Evolutionary conservation across 2,329 filamentous ascomycete genomes (phyloP).

Genomic region (Dothideomycetes sp.): DNA sequence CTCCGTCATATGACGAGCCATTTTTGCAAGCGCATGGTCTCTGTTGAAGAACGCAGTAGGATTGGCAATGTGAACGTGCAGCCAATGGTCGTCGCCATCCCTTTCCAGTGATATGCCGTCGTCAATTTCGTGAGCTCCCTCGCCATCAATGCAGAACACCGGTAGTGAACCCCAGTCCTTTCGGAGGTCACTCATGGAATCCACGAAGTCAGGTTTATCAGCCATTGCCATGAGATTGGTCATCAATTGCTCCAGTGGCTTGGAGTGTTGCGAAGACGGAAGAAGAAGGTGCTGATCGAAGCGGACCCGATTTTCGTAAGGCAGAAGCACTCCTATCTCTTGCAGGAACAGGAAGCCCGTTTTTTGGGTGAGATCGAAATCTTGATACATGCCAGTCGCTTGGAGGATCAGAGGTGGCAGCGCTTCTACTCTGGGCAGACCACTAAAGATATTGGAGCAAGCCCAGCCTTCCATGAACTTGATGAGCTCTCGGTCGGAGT

Average conservation of each 20-base stretch:
- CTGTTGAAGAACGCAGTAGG: conserved; percentile 59
- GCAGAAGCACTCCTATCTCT: conserved; percentile 60
- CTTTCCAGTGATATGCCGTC: conserved; percentile 65
- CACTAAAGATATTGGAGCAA: conserved; percentile 43
- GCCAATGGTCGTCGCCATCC: conserved; percentile 48
- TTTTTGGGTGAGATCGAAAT: conserved; percentile 34
- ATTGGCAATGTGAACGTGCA: conserved; percentile 70
- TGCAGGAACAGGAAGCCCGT: conserved; percentile 59
- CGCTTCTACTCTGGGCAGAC: conserved; percentile 43
- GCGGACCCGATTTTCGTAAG: conserved; percentile 57
- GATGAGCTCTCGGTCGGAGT: conserved; percentile 46
- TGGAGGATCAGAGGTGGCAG: conserved; percentile 56
- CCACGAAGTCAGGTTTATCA: conserved; percentile 29
- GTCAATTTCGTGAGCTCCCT: conserved; percentile 59
- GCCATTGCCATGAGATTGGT: conserved; percentile 17
- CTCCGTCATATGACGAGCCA: conserved; percentile 48
- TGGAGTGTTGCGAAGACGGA: conserved; percentile 34
- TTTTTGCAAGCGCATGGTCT: conserved; percentile 46
- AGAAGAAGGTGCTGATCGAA: conserved; percentile 47
- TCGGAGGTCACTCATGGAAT: conserved; percentile 46
- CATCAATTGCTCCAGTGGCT: conserved; percentile 31
- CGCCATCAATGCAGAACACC: conserved; percentile 64
- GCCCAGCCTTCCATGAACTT: conserved; percentile 61
- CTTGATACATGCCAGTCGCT: conserved; percentile 49
- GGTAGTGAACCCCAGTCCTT: conserved; percentile 48